phyloP scores from a whole-genome alignment of 805 yeast species.

The Ogataea kodamae region DNA sequence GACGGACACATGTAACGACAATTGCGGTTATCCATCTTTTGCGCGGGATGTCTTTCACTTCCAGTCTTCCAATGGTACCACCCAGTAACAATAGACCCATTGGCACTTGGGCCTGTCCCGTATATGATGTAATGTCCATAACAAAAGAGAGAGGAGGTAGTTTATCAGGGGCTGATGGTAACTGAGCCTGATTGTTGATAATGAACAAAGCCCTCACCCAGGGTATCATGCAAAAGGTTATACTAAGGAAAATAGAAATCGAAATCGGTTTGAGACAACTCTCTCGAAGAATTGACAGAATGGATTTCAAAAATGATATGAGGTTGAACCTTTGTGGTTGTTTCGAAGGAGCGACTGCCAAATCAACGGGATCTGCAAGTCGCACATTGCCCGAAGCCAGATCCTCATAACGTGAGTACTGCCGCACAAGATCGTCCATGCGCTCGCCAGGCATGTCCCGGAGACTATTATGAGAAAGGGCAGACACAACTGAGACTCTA shows the following conservation, averaged over 20 bases:
- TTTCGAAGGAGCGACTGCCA: conserved; percentile 3
- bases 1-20: conserved; percentile 51
- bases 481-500: conserved; percentile 10
- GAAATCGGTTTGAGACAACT: conserved; percentile 73
- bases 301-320: conserved; percentile 4
- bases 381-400: conserved; percentile 21
- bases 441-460: conserved; percentile 40
- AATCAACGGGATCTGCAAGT: conserved; percentile 17
- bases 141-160: conserved; percentile 80
- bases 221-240: conserved; percentile 78
- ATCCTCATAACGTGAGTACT: conserved; percentile 48
- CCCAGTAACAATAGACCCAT: conserved; percentile 79
- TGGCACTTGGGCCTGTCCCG: conserved; percentile 88
- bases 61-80: conserved; percentile 78
- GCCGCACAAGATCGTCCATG: conserved; percentile 44
- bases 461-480: conserved; percentile 18
- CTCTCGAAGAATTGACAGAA: conserved; percentile 20
- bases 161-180: conserved; percentile 79
- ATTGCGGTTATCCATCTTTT: conserved; percentile 72
- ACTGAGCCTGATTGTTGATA: conserved; percentile 39
- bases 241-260: conserved; percentile 58
- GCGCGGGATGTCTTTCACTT: conserved; percentile 54
- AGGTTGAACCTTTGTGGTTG: conserved; percentile 6
- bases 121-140: conserved; percentile 74
- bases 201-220: conserved; percentile 76